Evolutionary conservation across 176 grass and related monocot genomes (phyloP), one percentile per base, ranked within the genome.

Genomic region (Triticum timopheevii): DNA sequence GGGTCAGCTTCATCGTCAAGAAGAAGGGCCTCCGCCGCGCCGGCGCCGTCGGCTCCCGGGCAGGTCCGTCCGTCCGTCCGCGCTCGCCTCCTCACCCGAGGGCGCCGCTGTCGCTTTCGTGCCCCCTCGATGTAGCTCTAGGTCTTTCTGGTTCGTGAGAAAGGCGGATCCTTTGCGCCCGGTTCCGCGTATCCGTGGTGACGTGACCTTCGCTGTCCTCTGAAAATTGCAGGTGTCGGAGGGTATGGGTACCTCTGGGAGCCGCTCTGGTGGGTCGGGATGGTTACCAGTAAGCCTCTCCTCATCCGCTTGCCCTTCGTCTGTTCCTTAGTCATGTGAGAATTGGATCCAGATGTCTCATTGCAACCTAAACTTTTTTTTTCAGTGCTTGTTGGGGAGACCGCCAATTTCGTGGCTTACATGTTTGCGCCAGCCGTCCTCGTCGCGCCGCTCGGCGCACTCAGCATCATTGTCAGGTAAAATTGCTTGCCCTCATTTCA

Each of bases 1-100:
- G 96, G 27, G 96, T 93, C 83, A 98, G 96, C 92, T 98, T 98
- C 90, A 94, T 98, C 92, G 88, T 98, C 86, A 95, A 98, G 92
- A 94, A 98, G 85, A 98, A 95, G 84, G 96, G 92, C 16, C 93
- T 95, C 75, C 93, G 90, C 75, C 96, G 96, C 82, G 96, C 96
- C 64, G 93, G 92, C 20, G 82, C 90, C 42, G 33, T 65, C 10
- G 93, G 96, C 65, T 19, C 92, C 42, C 93, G 93, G 17, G 96
- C 96, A 71, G 93, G 96, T 98, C 72, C 66, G 59, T 34, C 45
- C 68, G 27, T 27, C 27, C 27, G 27, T 27, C 27, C 27, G 27
- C 27, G 27, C 27, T 27, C 27, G 78, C 49, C 75, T 89, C 79
- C 50, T 19, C 50, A 5, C 54, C 30, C 33, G 35, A 23, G 39